Evolutionary conservation across 139 green algal genomes (phyloP).

Genomic region (Coccomyxa sp.): DNA sequence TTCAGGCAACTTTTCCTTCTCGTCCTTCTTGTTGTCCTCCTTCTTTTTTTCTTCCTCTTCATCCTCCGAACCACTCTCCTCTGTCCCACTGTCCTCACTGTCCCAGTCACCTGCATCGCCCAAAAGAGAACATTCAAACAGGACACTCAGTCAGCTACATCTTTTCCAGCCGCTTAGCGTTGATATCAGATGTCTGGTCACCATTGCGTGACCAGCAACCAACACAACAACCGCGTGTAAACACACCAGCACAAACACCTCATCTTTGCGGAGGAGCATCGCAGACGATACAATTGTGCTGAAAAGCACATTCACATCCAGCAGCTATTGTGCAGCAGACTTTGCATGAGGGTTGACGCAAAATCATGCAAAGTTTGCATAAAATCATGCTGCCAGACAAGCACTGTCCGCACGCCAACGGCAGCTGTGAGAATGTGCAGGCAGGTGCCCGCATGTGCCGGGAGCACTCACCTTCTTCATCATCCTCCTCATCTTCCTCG

Average conservation of each 20-base stretch:
- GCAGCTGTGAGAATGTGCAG: no score
- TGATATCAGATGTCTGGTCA: no score
- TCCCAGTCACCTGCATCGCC: slow-evolving; percentile 27
- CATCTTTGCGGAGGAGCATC: no score
- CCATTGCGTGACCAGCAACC: no score
- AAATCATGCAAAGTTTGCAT: no score
- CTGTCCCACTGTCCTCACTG: slow-evolving; percentile 41
- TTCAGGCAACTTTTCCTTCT: not conserved
- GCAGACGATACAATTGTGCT: not conserved
- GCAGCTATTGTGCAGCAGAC: no score
- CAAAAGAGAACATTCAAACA: not conserved
- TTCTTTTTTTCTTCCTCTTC: slow-evolving; percentile 2
- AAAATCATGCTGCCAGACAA: no score
- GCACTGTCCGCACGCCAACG: no score
- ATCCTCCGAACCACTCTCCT: slow-evolving; percentile 27
- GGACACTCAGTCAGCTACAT: not conserved
- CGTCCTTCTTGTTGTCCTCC: not conserved
- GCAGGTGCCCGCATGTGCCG: no score
- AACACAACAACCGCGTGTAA: no score
- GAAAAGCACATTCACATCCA: not conserved
- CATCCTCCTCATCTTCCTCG: slow-evolving; percentile 33
- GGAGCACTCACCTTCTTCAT: slow-evolving; percentile 18
- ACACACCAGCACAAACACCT: not conserved
- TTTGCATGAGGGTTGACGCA: no score
- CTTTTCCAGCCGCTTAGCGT: not conserved